Conservation (phyloP, 306 rosid genomes). For the Medicago truncatula region DNA sequence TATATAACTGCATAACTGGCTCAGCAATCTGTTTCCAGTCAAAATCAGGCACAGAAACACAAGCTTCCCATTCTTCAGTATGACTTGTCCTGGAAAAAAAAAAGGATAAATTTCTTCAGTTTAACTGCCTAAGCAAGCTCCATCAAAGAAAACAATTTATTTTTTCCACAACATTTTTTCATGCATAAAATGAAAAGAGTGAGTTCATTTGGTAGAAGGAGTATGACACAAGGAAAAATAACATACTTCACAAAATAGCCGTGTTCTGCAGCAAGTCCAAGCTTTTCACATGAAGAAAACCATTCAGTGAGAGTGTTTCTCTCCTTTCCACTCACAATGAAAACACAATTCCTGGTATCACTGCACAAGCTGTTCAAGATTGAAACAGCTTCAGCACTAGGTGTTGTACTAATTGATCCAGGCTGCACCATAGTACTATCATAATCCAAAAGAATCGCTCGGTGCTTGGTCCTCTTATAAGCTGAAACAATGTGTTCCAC, state of each 20-base stretch:
- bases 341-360: constrained; percentile 76
- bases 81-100: constrained; percentile 63
- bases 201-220: not conserved
- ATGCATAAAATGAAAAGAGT: too few species aligned
- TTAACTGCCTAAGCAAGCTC: constrained; percentile 20
- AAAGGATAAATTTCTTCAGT: constrained; percentile 18
- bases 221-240: constrained; percentile 20
- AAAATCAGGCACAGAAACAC: constrained; percentile 70
- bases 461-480: constrained; percentile 75
- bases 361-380: constrained; percentile 73
- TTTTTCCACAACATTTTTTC: not conserved
- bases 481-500: constrained; percentile 87
- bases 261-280: constrained; percentile 90
- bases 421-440: constrained; percentile 75
- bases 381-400: constrained; percentile 67
- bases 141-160: not conserved
- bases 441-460: constrained; percentile 86
- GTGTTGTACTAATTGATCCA: constrained; percentile 69
- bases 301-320: constrained; percentile 67
- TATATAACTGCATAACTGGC: constrained; percentile 85
- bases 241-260: constrained; percentile 81
- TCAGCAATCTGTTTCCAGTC: constrained; percentile 94
- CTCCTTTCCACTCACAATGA: constrained; percentile 87
- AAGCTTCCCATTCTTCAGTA: constrained; percentile 72
- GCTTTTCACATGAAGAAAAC: constrained; percentile 77